These are phyloP conservation scores for Rhizoclosmatium globosum DNA, from an alignment of 192 early-diverging fungal genomes.

Conservation along the genomic window DNA sequence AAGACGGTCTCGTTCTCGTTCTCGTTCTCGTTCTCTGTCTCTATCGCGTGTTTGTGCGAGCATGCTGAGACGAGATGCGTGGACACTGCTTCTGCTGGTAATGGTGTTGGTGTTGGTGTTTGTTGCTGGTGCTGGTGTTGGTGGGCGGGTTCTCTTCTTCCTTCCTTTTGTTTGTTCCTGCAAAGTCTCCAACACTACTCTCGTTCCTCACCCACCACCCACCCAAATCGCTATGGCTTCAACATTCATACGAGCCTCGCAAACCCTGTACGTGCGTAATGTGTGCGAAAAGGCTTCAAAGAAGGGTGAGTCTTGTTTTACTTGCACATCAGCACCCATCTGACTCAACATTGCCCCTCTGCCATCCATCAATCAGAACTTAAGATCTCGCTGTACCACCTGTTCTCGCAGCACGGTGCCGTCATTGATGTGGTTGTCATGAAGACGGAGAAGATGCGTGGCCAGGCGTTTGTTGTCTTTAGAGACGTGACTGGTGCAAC, in stretches of 20 bases:
- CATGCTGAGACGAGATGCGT: neutral
- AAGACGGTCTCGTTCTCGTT: neutral
- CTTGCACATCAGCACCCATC: neutral
- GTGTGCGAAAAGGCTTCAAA: constrained; percentile 76
- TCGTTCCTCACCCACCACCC: neutral
- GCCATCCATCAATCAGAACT: constrained; percentile 58
- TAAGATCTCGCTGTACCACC: constrained; percentile 73
- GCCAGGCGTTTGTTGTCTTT: constrained; percentile 95
- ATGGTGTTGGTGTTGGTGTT: neutral
- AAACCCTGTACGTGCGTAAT: constrained; percentile 84
- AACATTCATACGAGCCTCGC: constrained; percentile 38
- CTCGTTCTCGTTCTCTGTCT: neutral
- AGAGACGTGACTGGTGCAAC: constrained; percentile 85
- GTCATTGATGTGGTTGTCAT: constrained; percentile 88
- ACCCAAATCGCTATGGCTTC: neutral
- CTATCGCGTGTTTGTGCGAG: neutral
- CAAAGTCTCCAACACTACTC: neutral
- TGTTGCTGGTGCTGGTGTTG: neutral
- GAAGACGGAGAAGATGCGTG: constrained; percentile 84
- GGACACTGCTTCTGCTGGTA: neutral
- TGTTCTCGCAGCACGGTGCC: constrained; percentile 88
- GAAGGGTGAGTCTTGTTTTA: constrained; percentile 59
- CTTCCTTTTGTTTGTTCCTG: no score
- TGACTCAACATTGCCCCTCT: neutral
- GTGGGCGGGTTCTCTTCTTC: neutral